Evolutionary conservation across 2,329 filamentous ascomycete species (phyloP), one percentile per base, ranked within the genome.

Genomic region (Fusarium hainanense): DNA sequence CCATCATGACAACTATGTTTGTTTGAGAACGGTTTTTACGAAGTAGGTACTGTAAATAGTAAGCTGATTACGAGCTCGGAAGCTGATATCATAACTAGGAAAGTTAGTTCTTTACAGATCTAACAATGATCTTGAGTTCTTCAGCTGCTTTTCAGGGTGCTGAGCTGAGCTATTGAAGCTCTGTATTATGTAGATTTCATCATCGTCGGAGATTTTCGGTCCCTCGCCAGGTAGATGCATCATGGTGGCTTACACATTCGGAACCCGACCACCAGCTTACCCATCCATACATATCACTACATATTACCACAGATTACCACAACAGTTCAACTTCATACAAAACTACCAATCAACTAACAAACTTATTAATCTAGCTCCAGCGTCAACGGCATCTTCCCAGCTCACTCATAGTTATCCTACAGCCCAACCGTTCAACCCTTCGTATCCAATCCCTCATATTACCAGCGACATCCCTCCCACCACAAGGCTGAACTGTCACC

Each of bases 241-340:
- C 28, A 44, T 34, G 27, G 32, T 32, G 30, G 59, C 65, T 66
- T 49, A 69, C 60, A 54, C 42, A 7, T 28, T 62, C 66, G 63
- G 68, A 65, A 70, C 58, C 68, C 67, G 67, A 70, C 41, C 54
- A 46, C 37, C 55, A 49, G 43, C 51, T 58, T 37, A 37, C 16
- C 16, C 16, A 37, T 37, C 16, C 2, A 34, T 3, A 34, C 32
- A 34, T n/a, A 34, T 18, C 32, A 34, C 32, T 5, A 34, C 32
- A 34, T 34, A 18, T 34, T 34, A 34, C 32, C 4, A 8, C 14
- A 34, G 18, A 18, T 34, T 11, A 37, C 34, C 16, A n/a, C 18
- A 25, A 11, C 34, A 42, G 21, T 8, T 23, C n/a, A 40, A 14
- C 25, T 28, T 6, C 9, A 21, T 20, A 20, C 9, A 7, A 5